phyloP scores from a whole-genome alignment of 2,329 filamentous ascomycete species.

The Aspergillus candidus region DNA sequence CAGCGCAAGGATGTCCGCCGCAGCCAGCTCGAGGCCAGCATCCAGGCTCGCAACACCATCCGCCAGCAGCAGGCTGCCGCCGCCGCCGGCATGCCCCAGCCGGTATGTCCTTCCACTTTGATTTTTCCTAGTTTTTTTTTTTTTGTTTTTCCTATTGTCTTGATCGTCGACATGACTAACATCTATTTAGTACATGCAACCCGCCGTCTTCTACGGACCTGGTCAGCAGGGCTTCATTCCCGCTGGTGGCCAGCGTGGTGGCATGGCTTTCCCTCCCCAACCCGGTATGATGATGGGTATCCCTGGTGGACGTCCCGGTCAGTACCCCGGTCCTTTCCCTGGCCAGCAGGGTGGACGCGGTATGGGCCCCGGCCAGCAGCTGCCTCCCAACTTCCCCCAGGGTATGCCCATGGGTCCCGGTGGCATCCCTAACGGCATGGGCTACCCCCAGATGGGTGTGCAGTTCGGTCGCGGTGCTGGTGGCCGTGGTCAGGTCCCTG shows the following conservation, averaged over 20 bases:
- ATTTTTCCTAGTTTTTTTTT: no score
- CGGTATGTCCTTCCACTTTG: conserved; percentile 27
- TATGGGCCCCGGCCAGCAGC: conserved; percentile 72
- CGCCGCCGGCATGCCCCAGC: conserved; percentile 75
- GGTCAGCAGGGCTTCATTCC: conserved; percentile 57
- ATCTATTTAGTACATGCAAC: conserved; percentile 64
- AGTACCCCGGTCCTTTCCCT: conserved; percentile 75
- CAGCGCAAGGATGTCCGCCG: conserved; percentile 99
- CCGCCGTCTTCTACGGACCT: conserved; percentile 86
- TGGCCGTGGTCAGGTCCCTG: conserved; percentile 61
- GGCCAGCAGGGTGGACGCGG: conserved; percentile 84
- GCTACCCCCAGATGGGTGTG: conserved; percentile 73
- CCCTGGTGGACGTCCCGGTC: conserved; percentile 75
- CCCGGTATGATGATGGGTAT: conserved; percentile 54
- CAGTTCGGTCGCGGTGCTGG: conserved; percentile 64
- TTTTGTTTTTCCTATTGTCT: not conserved
- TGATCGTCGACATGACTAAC: conserved; percentile 8
- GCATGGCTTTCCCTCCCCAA: conserved; percentile 56
- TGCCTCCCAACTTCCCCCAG: conserved; percentile 81
- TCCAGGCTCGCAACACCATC: conserved; percentile 97
- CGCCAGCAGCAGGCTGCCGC: conserved; percentile 96
- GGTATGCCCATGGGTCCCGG: conserved; percentile 61
- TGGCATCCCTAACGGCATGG: conserved; percentile 69
- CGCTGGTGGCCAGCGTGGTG: conserved; percentile 51
- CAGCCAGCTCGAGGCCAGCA: conserved; percentile 97